Percentiles rank a stretch among this genome's conserved stretches.
These are phyloP conservation scores for Aspergillus chevalieri DNA, from an alignment of 2,329 filamentous ascomycete genomes.

Conservation along the genomic window DNA sequence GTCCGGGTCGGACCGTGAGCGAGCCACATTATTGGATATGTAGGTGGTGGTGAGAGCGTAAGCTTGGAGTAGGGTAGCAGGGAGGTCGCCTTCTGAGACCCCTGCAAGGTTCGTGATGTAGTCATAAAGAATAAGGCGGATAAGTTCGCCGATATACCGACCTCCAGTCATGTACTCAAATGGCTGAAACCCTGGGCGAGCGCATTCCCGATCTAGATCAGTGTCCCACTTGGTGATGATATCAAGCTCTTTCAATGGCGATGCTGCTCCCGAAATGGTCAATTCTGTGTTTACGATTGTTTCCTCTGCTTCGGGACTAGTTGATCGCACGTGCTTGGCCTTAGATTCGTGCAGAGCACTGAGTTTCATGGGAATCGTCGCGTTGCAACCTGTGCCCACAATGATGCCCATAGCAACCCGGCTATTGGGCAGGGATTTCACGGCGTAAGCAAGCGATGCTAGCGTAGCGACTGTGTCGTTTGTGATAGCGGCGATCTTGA, in stretches of 20 bases:
- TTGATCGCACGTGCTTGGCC: conserved; percentile 44
- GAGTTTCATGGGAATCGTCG: conserved; percentile 66
- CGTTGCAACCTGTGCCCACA: conserved; percentile 74
- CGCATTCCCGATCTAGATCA: conserved; percentile 59
- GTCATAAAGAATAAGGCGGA: conserved; percentile 63
- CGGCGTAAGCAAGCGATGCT: conserved; percentile 68
- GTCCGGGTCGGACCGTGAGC: conserved; percentile 44
- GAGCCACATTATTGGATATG: conserved; percentile 62
- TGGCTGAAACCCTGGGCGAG: conserved; percentile 70
- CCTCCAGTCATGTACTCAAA: conserved; percentile 81
- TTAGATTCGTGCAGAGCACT: conserved; percentile 60
- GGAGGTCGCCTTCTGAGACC: conserved; percentile 42
- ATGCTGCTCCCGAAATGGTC: conserved; percentile 70
- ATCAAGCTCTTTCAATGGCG: conserved; percentile 53
- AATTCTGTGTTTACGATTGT: conserved; percentile 79
- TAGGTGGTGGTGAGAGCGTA: conserved; percentile 67
- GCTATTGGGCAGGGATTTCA: conserved; percentile 54
- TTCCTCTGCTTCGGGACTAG: conserved; percentile 49
- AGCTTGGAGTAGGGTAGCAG: conserved; percentile 48
- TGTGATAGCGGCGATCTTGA: conserved; percentile 68
- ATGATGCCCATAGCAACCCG: conserved; percentile 74
- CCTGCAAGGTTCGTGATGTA: conserved; percentile 48
- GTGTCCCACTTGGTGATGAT: conserved; percentile 68
- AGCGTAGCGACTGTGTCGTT: conserved; percentile 78
- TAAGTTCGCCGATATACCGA: conserved; percentile 70